Percentiles rank a stretch among this genome's conserved stretches.
Conservation (phyloP, 2,329 filamentous ascomycete species). For the Scorias spongiosa region DNA sequence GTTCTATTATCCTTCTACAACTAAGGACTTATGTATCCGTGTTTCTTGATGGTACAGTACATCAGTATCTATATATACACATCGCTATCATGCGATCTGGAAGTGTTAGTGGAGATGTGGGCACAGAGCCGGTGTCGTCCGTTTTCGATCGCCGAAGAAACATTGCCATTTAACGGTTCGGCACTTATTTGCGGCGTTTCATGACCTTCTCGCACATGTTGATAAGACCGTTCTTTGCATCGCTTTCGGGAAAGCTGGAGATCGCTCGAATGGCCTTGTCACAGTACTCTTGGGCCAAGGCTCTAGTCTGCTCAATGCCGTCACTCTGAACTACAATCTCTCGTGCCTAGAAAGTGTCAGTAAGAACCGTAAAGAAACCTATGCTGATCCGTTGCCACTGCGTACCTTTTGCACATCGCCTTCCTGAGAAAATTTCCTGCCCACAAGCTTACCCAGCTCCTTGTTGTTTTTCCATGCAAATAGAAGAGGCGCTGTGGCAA, state of each 20-base stretch:
- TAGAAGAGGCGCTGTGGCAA: conserved; percentile 83
- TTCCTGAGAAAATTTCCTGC: conserved; percentile 69
- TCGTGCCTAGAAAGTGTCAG: conserved; percentile 49
- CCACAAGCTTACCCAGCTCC: conserved; percentile 75
- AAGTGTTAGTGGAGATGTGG: no score
- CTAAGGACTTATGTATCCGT: no score
- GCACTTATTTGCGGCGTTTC: conserved; percentile 60
- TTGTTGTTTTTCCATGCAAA: conserved; percentile 78
- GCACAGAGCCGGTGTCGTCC: no score
- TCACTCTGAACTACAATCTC: conserved; percentile 69
- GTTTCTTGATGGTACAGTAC: no score
- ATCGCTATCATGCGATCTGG: no score
- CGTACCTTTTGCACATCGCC: conserved; percentile 76
- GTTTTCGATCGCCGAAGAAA: no score
- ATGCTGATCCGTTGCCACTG: conserved; percentile 5
- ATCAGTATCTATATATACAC: no score
- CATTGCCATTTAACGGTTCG: background rate
- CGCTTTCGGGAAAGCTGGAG: conserved; percentile 72
- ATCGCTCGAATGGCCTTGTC: conserved; percentile 81
- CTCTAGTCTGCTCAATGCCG: conserved; percentile 82
- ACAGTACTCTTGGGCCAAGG: conserved; percentile 77
- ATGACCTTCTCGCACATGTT: conserved; percentile 92
- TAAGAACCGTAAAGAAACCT: background rate
- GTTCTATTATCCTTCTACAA: no score
- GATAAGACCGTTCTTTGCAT: conserved; percentile 78